phyloP scores from a whole-genome alignment of 495 filamentous ascomycete species.

The Thermothielavioides terrestris region DNA sequence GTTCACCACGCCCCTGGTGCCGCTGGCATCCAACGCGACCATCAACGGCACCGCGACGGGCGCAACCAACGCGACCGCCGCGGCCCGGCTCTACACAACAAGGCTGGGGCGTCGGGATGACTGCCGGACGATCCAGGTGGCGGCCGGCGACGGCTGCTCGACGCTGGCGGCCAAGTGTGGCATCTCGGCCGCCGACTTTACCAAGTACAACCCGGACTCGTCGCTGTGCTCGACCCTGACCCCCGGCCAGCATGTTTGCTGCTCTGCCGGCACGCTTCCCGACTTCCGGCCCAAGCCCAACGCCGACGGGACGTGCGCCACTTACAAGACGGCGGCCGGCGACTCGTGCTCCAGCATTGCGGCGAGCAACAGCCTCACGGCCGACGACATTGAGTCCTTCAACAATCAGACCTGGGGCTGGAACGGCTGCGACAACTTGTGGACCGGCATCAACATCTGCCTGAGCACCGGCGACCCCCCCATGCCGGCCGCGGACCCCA shows the following conservation, averaged over 20 bases:
- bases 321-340: constrained; percentile 25
- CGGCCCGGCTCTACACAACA: not conserved
- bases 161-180: constrained; percentile 34
- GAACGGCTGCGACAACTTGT: constrained; percentile 34
- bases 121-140: constrained; percentile 15
- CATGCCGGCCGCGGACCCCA: constrained; percentile 25
- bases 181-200: constrained; percentile 32
- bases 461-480: constrained; percentile 33
- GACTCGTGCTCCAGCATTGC: constrained; percentile 30
- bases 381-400: constrained; percentile 26
- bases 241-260: constrained; percentile 38
- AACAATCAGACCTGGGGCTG: constrained; percentile 47
- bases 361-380: constrained; percentile 23
- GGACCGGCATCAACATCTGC: constrained; percentile 25
- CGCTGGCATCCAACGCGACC: too few relatives aligned
- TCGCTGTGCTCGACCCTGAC: constrained; percentile 31
- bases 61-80: not conserved
- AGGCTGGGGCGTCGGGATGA: too few relatives aligned
- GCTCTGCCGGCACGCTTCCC: constrained; percentile 31
- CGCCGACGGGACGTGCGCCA: constrained; percentile 34
- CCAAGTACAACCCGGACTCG: constrained; percentile 29
- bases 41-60: not conserved
- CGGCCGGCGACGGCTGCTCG: constrained; percentile 30
- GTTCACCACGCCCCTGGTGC: constrained; percentile 12
- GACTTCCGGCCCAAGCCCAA: constrained; percentile 33